Base-by-base conservation (phyloP, 2,329 filamentous ascomycete species). In the Tothia fuscella region DNA sequence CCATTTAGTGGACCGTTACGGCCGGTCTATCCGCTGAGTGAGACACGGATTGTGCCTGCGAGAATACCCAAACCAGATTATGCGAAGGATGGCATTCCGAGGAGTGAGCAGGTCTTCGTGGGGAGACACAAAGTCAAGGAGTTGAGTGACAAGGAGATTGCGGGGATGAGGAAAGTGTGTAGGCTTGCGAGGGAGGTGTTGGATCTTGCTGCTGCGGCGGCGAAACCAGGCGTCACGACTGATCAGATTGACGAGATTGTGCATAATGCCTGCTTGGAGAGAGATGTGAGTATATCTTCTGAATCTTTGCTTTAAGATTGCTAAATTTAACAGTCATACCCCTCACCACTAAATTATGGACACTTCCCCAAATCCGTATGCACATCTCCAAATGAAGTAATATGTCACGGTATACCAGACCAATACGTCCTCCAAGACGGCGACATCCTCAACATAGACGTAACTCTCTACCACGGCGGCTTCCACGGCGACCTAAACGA, bases 401-500 rank as follows among this genome's bases (percentile, higher is more conserved):
- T 98, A 60, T 98, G 91, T 68, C 91, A 98, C 69, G 91, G 91
- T 41, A 98, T 98, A 49, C 91, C 91, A 13, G 91, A 98, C 56
- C 78, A 93, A 59, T 78, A 91, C 42, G 71, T 82, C 6, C 72
- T 98, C 1, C 65, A 86, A 48, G 89, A 98, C 51, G 91, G 91
- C 47, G 91, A 98, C 55, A 96, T 98, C 50, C 67, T 98, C 56
- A 98, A 98, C 66, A 87, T 98, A 50, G 91, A 98, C 53, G 84
- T 98, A 4, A 88, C 87, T 1, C 67, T 98, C 32, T 98, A 93
- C 63, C 87, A 96, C 59, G 83, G 80, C 47, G 91, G 91, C 41
- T 96, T 89, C 66, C 91, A 98, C 58, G 87, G 86, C 42, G 91
- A 98, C 60, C 69, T 98, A 42, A 98, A 98, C 66, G 91, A 98